Evolutionary conservation across 176 grass and related monocot species (phyloP), one percentile per base, ranked within the genome.

Genomic region (Olyra latifolia): DNA sequence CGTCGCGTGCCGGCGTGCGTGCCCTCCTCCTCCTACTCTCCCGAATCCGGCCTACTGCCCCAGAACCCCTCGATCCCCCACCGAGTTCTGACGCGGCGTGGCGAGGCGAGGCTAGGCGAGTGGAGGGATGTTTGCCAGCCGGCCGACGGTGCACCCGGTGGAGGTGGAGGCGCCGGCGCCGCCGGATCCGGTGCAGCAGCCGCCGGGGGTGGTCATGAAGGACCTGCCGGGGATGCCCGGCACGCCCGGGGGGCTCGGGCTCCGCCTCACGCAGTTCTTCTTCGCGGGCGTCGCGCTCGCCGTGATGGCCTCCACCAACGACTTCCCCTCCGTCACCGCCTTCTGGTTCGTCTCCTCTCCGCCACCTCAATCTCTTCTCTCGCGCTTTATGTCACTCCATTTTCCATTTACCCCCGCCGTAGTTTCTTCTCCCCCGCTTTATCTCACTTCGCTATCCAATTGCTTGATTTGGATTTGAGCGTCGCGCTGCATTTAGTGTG

Each of bases 171-270:
- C 93, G 79, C 92, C 91, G 80, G 87, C 90, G 50, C 74, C 91
- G 20, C 79, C 92, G 68, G 77, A 87, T 71, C 89, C 91, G 84
- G 87, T 41, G 71, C 80, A 71, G 88, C 85, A 89, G 57, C 88
- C 92, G 16, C 75, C 74, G 7, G 77, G 80, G 3, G 88, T 94
- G 64, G 82, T 87, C 66, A 91, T 98, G 95, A 93, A 91, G 89
- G 92, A 98, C 78, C 41, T 98, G 81, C 92, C 92, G 0, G 95
- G 95, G 13, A 98, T 93, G 95, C 92, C 95, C 1, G 95, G 92
- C 4, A 98, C 95, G 20, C 56, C 52, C 22, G 86, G 83, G 0
- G 88, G 90, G 13, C 90, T 98, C 17, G 81, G 57, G 1, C 88
- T 95, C 66, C 95, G 95, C 63, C 23, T 94, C 82, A 40, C 69